Evolutionary conservation across 116 monocot species (phyloP), one percentile per base, ranked within the genome.

Genomic region (Zostera marina): DNA sequence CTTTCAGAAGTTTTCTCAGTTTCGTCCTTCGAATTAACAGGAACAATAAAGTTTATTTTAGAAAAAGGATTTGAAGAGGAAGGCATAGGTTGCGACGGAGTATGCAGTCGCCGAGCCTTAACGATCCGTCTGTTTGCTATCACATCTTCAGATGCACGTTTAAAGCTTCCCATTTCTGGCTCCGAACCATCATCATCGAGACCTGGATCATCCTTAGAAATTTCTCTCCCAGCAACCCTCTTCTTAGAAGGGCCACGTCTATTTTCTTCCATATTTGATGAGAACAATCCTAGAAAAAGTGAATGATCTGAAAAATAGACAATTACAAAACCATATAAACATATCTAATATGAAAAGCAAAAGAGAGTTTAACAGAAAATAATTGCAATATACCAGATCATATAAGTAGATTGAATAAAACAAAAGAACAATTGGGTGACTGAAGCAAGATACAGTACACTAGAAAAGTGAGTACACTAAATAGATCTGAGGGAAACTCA

Each of bases 71-170:
- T 94, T 41, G 85, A 62, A 39, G 77, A 61, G 38, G 67, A 41
- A 64, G 72, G 9, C 60, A 32, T 3, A 32, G 32, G 32, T 32
- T 32, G 32, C 1, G 66, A 9, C 66, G 67, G 45, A 1, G 61
- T 69, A 55, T 69, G 78, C 44, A 60, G 53, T 39, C 85, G 79
- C 1, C 77, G 81, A 41, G 85, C 94, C 64, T 82, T 94, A 47
- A 94, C 78, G 42, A 94, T 94, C 69, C 76, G 79, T 67, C 94
- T 83, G 20, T 74, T 73, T 47, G 94, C 88, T 67, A 94, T 66
- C 13, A 94, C 85, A 67, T 94, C 94, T 22, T 88, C 82, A 61
- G 77, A 81, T 65, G 94, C 94, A 62, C 54, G 79, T 57, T 77
- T 51, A 63, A 94, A 94, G 56, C 84, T 83, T 17, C 88, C 94